Evolutionary conservation across 352 stramenopile genomes (phyloP).

Genomic region (Elongisporangium prolatum): DNA sequence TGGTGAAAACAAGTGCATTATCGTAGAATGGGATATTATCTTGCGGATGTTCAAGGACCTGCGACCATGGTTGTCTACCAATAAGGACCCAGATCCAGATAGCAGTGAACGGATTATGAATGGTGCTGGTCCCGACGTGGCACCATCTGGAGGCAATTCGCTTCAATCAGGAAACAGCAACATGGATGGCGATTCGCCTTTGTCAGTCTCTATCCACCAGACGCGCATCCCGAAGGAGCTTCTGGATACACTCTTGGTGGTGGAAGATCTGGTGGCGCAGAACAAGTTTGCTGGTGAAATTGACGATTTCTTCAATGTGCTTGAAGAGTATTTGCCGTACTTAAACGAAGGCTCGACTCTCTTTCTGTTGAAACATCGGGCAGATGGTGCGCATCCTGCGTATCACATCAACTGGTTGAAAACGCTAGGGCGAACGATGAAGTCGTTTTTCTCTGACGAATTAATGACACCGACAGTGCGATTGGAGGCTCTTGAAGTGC

Average conservation of each 20-base stretch:
- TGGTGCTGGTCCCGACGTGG: slow-evolving; percentile 4
- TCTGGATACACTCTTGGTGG: slow-evolving; percentile 66
- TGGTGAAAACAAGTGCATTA: slow-evolving; percentile 27
- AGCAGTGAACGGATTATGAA: slow-evolving; percentile 9
- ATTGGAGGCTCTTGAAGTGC: slow-evolving; percentile 60
- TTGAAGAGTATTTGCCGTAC: slow-evolving; percentile 68
- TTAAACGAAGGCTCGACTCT: slow-evolving; percentile 52
- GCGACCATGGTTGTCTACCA: slow-evolving; percentile 63
- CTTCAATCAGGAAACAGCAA: background rate
- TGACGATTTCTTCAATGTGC: slow-evolving; percentile 67
- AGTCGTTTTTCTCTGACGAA: slow-evolving; percentile 52
- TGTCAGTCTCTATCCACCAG: slow-evolving; percentile 53
- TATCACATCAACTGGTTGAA: slow-evolving; percentile 65
- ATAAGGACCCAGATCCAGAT: slow-evolving; percentile 21
- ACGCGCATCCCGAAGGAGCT: slow-evolving; percentile 74
- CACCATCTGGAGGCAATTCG: slow-evolving; percentile 12
- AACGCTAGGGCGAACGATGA: slow-evolving; percentile 45
- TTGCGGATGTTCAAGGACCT: slow-evolving; percentile 66
- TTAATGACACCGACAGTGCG: slow-evolving; percentile 22
- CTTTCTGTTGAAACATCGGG: slow-evolving; percentile 56
- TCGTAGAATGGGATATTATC: slow-evolving; percentile 86
- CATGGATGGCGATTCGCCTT: slow-evolving; percentile 16
- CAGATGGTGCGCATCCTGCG: slow-evolving; percentile 58
- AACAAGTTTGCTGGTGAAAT: slow-evolving; percentile 61
- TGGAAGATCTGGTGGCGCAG: slow-evolving; percentile 67